A percentile compares a stretch with the other conserved stretches of the same genome.
Evolutionary conservation across 805 yeast species (phyloP).

Genomic region (Candida anglica): DNA sequence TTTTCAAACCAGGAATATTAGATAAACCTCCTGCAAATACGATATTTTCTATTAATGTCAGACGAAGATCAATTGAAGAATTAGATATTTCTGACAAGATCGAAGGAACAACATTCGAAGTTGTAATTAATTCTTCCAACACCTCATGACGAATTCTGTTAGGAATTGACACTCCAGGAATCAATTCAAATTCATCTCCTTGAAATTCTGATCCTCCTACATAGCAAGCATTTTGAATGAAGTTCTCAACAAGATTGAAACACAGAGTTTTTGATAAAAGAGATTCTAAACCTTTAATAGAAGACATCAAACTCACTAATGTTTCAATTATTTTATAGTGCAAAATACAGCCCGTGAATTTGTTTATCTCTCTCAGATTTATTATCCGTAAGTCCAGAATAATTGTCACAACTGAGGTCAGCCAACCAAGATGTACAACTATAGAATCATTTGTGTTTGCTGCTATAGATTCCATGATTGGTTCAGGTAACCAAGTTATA

Average conservation of each 20-base stretch:
- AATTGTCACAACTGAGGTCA: constrained; percentile 11
- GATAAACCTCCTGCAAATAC: constrained; percentile 21
- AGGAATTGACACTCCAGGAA: constrained; percentile 10
- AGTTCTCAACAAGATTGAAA: constrained; percentile 15
- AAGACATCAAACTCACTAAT: constrained; percentile 10
- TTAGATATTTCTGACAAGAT: constrained; percentile 7
- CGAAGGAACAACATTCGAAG: constrained; percentile 3
- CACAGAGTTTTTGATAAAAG: constrained; percentile 7
- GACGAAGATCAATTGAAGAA: constrained; percentile 17
- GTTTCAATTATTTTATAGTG: constrained; percentile 14
- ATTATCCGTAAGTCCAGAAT: constrained; percentile 22
- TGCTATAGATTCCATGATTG: constrained; percentile 17
- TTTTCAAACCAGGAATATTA: constrained; percentile 19
- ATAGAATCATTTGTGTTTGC: constrained; percentile 18
- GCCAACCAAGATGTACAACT: constrained; percentile 29
- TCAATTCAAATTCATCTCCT: constrained; percentile 8
- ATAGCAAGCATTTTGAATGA: constrained; percentile 9
- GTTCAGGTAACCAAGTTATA: constrained; percentile 16
- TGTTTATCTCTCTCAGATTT: neutral
- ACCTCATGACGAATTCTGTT: constrained; percentile 10
- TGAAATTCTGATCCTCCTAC: neutral
- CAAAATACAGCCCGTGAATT: constrained; percentile 12
- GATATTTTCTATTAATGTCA: constrained; percentile 13
- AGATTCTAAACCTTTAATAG: constrained; percentile 6
- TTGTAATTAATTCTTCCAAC: constrained; percentile 8